A percentile compares a stretch with the other conserved stretches of the same genome.
phyloP scores from a whole-genome alignment of 2,329 filamentous ascomycete species.

The Aureobasidium sp. region DNA sequence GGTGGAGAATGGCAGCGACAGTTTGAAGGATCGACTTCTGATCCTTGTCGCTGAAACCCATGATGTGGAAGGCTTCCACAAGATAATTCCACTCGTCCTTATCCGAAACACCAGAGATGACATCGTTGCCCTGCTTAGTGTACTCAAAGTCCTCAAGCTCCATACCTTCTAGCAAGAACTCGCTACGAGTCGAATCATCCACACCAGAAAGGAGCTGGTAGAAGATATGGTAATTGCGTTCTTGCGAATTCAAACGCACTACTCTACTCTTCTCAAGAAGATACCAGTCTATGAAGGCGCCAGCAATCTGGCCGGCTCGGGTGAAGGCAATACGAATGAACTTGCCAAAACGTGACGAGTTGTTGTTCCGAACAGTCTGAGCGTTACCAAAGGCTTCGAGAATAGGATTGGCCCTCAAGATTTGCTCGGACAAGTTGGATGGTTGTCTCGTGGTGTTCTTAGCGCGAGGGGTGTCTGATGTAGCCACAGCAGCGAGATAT shows the following conservation, averaged over 20 bases:
- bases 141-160: slow-evolving; percentile 86
- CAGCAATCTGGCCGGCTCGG: slow-evolving; percentile 78
- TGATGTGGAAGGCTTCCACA: slow-evolving; percentile 87
- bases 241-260: slow-evolving; percentile 75
- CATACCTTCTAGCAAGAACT: slow-evolving; percentile 67
- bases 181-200: slow-evolving; percentile 62
- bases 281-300: slow-evolving; percentile 98
- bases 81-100: slow-evolving; percentile 81
- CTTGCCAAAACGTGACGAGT: slow-evolving; percentile 96
- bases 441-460: slow-evolving; percentile 59
- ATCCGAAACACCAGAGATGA: slow-evolving; percentile 85
- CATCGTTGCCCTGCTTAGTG: slow-evolving; percentile 83
- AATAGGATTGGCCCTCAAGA: slow-evolving; percentile 91
- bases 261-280: slow-evolving; percentile 96
- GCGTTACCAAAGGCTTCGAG: slow-evolving; percentile 97
- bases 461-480: slow-evolving; percentile 62
- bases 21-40: slow-evolving; percentile 78
- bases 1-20: slow-evolving; percentile 82
- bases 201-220: slow-evolving; percentile 91
- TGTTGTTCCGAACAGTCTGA: slow-evolving; percentile 95
- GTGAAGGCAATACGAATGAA: slow-evolving; percentile 97
- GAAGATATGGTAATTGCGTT: slow-evolving; percentile 96
- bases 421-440: slow-evolving; percentile 90
- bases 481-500: slow-evolving; percentile 90
- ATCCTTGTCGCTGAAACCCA: slow-evolving; percentile 84